A percentile compares a stretch with the other conserved stretches of the same genome.
Evolutionary conservation across 306 rosid species (phyloP).

Genomic region (Senna siamea): DNA sequence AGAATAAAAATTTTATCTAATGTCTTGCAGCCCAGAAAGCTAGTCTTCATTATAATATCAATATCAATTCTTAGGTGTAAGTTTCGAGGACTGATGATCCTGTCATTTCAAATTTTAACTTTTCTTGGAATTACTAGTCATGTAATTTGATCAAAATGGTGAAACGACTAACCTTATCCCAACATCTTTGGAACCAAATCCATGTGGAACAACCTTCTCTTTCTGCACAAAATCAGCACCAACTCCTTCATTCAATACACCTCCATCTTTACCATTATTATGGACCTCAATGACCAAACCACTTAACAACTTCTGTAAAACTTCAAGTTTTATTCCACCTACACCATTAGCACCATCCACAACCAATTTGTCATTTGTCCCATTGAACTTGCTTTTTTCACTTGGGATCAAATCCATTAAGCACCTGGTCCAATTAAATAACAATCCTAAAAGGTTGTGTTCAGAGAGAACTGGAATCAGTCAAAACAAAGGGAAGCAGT

Average conservation of each 20-base stretch:
- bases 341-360: conserved; percentile 97
- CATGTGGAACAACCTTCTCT: conserved; percentile 78
- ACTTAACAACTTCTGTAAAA: conserved; percentile 55
- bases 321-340: conserved; percentile 78
- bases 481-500: conserved; percentile 15
- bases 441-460: conserved; percentile 37
- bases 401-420: conserved; percentile 76
- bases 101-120: conserved; percentile 13
- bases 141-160: conserved; percentile 25
- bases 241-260: conserved; percentile 86
- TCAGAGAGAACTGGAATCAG: conserved; percentile 30
- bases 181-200: conserved; percentile 68
- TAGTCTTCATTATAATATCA: neutral
- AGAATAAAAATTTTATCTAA: neutral
- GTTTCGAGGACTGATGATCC: neutral
- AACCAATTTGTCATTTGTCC: conserved; percentile 53
- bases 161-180: conserved; percentile 72
- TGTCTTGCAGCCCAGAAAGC: neutral
- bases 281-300: conserved; percentile 70
- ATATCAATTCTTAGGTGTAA: conserved; percentile 2
- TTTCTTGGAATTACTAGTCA: conserved; percentile 7
- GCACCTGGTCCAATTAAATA: conserved; percentile 72
- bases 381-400: conserved; percentile 36
- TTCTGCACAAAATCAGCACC: conserved; percentile 99
- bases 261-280: conserved; percentile 74